Conservation (phyloP, 192 early-diverging fungal species). For the Coemansia sp. region DNA sequence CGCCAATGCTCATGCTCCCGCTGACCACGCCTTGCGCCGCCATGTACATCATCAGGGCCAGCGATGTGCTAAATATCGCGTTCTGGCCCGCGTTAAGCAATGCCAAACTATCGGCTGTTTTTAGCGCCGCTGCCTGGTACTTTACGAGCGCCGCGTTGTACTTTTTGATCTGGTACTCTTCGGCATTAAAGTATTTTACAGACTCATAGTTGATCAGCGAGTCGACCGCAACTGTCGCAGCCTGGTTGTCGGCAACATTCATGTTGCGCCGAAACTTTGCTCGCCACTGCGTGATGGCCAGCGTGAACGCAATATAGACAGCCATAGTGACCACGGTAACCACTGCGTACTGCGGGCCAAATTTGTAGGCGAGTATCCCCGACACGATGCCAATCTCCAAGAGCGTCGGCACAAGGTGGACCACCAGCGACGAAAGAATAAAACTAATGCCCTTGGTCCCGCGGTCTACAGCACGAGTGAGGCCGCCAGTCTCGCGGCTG, state of each 20-base stretch:
- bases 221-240: slow-evolving; percentile 90
- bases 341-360: slow-evolving; percentile 60
- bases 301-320: slow-evolving; percentile 81
- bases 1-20: slow-evolving; percentile 88
- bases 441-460: slow-evolving; percentile 96
- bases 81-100: slow-evolving; percentile 95
- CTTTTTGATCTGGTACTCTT: slow-evolving; percentile 81
- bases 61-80: slow-evolving; percentile 86
- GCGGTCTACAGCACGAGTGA: slow-evolving; percentile 95
- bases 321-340: slow-evolving; percentile 65
- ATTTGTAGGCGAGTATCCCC: slow-evolving; percentile 70
- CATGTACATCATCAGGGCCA: slow-evolving; percentile 96
- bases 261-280: slow-evolving; percentile 83
- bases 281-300: slow-evolving; percentile 87
- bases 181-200: slow-evolving; percentile 96
- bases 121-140: slow-evolving; percentile 93
- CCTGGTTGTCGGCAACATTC: slow-evolving; percentile 95
- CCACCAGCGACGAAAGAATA: slow-evolving; percentile 89
- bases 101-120: slow-evolving; percentile 83
- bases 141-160: slow-evolving; percentile 86
- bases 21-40: slow-evolving; percentile 80
- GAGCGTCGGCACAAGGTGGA: slow-evolving; percentile 92
- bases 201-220: slow-evolving; percentile 97
- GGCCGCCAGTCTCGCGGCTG: slow-evolving; percentile 90
- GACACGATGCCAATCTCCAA: slow-evolving; percentile 96